Percentiles rank a stretch among this genome's conserved stretches.
Evolutionary conservation across 83 land plant species (phyloP).

Genomic region (Larix sibirica): DNA sequence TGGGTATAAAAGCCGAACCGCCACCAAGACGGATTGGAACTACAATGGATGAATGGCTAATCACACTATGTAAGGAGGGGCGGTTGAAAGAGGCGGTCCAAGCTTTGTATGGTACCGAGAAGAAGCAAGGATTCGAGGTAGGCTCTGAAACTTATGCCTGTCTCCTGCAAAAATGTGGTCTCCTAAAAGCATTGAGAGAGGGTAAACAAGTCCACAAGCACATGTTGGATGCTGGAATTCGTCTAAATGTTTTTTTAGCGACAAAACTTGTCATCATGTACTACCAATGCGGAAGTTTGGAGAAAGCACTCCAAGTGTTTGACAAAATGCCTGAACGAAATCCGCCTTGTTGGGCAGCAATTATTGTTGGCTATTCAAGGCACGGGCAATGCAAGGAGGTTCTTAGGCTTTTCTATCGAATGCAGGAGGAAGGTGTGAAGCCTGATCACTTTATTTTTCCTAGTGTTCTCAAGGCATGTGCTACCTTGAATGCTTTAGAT

Average conservation of each 20-base stretch:
- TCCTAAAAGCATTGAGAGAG: no score
- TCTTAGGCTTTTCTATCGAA: conserved; percentile 45
- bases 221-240: no score
- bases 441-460: conserved; percentile 41
- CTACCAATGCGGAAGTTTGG: conserved; percentile 46
- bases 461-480: conserved; percentile 57
- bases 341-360: conserved; percentile 47
- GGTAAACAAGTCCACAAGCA: no score
- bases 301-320: conserved; percentile 51
- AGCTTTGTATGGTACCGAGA: no score
- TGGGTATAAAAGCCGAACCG: no score
- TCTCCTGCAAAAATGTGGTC: no score
- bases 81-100: no score
- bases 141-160: no score
- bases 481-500: background rate
- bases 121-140: no score
- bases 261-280: conserved; percentile 61
- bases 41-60: no score
- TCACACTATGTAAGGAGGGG: no score
- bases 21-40: no score
- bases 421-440: conserved; percentile 54
- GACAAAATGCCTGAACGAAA: conserved; percentile 47
- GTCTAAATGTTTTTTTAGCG: conserved; percentile 46
- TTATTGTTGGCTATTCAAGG: conserved; percentile 55
- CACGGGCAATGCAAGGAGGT: conserved; percentile 51